Evolutionary conservation across 495 filamentous ascomycete species (phyloP).

Genomic region (Penicillium paxilli): DNA sequence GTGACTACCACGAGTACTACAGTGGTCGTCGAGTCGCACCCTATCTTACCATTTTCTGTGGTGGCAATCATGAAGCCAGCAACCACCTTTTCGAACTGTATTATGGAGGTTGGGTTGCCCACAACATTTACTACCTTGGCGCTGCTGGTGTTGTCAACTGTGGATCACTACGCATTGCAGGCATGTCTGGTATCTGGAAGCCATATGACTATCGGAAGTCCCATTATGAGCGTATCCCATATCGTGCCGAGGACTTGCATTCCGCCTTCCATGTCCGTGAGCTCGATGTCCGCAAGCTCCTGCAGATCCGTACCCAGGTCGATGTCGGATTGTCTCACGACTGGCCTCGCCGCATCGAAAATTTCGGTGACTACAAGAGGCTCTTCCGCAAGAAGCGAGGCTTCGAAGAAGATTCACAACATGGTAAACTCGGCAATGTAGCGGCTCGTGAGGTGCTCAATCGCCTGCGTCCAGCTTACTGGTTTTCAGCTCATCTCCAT

Average conservation of each 20-base stretch:
- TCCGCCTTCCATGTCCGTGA: slow-evolving; percentile 87
- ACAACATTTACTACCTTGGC: slow-evolving; percentile 95
- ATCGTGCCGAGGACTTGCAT: slow-evolving; percentile 67
- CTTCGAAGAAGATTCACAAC: slow-evolving; percentile 71
- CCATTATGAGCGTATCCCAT: slow-evolving; percentile 86
- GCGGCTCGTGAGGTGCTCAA: slow-evolving; percentile 79
- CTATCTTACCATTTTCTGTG: slow-evolving; percentile 87
- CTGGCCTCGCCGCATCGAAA: slow-evolving; percentile 84
- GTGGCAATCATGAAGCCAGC: slow-evolving; percentile 91
- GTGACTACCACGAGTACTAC: slow-evolving; percentile 94
- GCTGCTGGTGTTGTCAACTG: slow-evolving; percentile 83
- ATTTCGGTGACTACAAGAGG: slow-evolving; percentile 59
- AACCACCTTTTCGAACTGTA: slow-evolving; percentile 86
- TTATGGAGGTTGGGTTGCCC: slow-evolving; percentile 96
- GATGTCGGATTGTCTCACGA: slow-evolving; percentile 93
- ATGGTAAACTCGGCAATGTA: slow-evolving; percentile 71
- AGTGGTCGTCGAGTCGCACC: slow-evolving; percentile 74
- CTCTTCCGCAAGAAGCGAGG: slow-evolving; percentile 70
- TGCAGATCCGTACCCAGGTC: slow-evolving; percentile 79
- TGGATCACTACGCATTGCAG: slow-evolving; percentile 84
- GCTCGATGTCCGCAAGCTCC: slow-evolving; percentile 85
- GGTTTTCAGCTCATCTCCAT: slow-evolving; percentile 95
- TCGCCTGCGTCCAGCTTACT: slow-evolving; percentile 76
- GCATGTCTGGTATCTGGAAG: slow-evolving; percentile 92
- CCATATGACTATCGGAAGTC: slow-evolving; percentile 76